Percentiles rank a stretch among this genome's conserved stretches.
phyloP scores from a whole-genome alignment of 352 stramenopile species.

The Elongisporangium prolatum region DNA sequence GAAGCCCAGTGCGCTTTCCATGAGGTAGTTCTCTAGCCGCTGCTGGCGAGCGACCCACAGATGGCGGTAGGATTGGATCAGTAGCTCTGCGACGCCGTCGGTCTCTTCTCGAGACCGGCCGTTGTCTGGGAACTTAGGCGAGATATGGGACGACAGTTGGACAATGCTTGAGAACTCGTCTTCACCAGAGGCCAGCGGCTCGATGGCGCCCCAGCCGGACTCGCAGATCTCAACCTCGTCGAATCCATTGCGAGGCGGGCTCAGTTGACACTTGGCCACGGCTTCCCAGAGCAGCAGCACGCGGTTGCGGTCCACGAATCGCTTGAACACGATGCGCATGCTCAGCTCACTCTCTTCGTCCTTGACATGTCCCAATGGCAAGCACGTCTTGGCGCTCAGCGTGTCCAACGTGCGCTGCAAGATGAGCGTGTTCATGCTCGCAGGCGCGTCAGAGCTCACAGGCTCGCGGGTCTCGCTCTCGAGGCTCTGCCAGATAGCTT shows the following conservation, averaged over 20 bases:
- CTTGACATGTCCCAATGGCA: slow-evolving; percentile 34
- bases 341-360: slow-evolving; percentile 26
- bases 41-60: slow-evolving; percentile 44
- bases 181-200: slow-evolving; percentile 25
- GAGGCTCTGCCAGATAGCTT: slow-evolving; percentile 31
- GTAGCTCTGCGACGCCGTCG: slow-evolving; percentile 35
- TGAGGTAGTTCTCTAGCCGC: slow-evolving; percentile 41
- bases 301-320: slow-evolving; percentile 27
- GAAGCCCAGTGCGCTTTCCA: slow-evolving; percentile 34
- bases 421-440: slow-evolving; percentile 11
- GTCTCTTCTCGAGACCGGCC: slow-evolving; percentile 37
- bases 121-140: slow-evolving; percentile 23
- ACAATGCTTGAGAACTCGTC: slow-evolving; percentile 30
- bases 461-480: slow-evolving; percentile 13
- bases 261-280: slow-evolving; percentile 27
- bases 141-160: slow-evolving; percentile 52
- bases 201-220: slow-evolving; percentile 42
- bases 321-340: slow-evolving; percentile 33
- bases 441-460: slow-evolving; percentile 14
- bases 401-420: slow-evolving; percentile 18
- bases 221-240: slow-evolving; percentile 42
- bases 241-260: slow-evolving; percentile 14
- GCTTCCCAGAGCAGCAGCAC: slow-evolving; percentile 55
- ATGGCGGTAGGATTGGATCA: slow-evolving; percentile 34
- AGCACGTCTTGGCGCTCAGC: slow-evolving; percentile 29